A percentile compares a stretch with the other conserved stretches of the same genome.
phyloP scores from a whole-genome alignment of 768 basidiomycete genomes.

The Panaeolus papilionaceus region DNA sequence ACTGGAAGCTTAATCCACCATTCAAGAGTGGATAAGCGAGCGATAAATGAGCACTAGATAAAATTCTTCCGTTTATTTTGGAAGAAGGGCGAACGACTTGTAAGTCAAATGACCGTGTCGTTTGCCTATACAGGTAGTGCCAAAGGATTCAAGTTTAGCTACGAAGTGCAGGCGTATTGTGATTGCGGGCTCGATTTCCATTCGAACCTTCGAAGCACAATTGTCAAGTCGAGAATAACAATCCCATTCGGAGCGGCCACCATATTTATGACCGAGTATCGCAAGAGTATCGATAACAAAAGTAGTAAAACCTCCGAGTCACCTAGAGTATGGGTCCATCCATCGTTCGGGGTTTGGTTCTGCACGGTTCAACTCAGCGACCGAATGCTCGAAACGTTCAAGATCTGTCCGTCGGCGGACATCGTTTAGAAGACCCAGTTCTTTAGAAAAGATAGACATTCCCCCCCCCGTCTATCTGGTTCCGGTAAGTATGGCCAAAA shows the following conservation, averaged over 20 bases:
- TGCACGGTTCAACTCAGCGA: not conserved
- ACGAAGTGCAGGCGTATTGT: not conserved
- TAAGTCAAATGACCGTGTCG: not conserved
- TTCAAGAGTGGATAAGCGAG: not conserved
- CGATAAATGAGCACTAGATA: not conserved
- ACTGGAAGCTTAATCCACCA: not conserved
- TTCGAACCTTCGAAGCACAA: not conserved
- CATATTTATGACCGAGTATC: too few relatives aligned
- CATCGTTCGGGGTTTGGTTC: not conserved
- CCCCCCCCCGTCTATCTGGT: not conserved
- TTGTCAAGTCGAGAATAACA: not conserved
- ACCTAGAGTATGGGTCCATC: not conserved
- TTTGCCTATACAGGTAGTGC: not conserved
- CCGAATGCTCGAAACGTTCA: not conserved
- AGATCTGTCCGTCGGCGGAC: constrained; percentile 7
- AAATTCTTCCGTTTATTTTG: not conserved
- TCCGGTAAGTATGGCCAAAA: constrained; percentile 1
- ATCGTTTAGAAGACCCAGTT: not conserved
- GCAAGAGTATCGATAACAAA: not conserved
- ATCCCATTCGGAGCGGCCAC: too few relatives aligned
- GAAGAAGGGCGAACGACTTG: not conserved
- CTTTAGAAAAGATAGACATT: not conserved
- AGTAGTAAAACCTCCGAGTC: not conserved
- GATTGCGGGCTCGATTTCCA: not conserved
- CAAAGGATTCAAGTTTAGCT: not conserved